phyloP scores from a whole-genome alignment of 495 filamentous ascomycete genomes.

The Rusavskia elegans region DNA sequence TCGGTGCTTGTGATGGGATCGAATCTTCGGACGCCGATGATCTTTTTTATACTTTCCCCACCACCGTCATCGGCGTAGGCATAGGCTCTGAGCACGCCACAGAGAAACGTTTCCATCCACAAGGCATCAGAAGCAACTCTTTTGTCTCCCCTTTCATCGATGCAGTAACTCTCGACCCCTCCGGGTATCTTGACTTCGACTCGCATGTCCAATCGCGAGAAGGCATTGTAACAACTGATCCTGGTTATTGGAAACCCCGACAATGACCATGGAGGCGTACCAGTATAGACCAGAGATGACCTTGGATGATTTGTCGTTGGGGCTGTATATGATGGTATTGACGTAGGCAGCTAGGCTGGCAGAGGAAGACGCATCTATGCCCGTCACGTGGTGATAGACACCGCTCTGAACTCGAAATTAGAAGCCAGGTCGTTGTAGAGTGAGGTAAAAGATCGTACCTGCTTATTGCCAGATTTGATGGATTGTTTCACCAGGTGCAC shows the following conservation, averaged over 20 bases:
- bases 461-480: constrained; percentile 32
- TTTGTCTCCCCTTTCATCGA: constrained; percentile 87
- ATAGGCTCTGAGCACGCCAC: constrained; percentile 82
- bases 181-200: constrained; percentile 94
- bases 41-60: constrained; percentile 81
- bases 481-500: constrained; percentile 90
- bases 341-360: constrained; percentile 95
- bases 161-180: constrained; percentile 85
- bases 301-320: constrained; percentile 73
- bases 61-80: constrained; percentile 90
- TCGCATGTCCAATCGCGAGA: constrained; percentile 95
- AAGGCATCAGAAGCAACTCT: constrained; percentile 78
- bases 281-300: constrained; percentile 90
- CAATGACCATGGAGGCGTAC: constrained; percentile 26
- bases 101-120: constrained; percentile 96
- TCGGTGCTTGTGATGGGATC: constrained; percentile 96
- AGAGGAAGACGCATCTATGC: constrained; percentile 92
- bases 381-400: constrained; percentile 96
- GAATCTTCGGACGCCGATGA: constrained; percentile 85
- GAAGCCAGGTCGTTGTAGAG: not conserved
- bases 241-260: not conserved
- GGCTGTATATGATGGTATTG: constrained; percentile 86
- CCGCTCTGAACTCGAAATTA: constrained; percentile 42
- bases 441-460: constrained; percentile 20
- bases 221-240: constrained; percentile 93